Percentiles rank a stretch among this genome's conserved stretches.
These are phyloP conservation scores for Paulownia fortunei DNA, from an alignment of 257 asterid species.

Conservation along the genomic window DNA sequence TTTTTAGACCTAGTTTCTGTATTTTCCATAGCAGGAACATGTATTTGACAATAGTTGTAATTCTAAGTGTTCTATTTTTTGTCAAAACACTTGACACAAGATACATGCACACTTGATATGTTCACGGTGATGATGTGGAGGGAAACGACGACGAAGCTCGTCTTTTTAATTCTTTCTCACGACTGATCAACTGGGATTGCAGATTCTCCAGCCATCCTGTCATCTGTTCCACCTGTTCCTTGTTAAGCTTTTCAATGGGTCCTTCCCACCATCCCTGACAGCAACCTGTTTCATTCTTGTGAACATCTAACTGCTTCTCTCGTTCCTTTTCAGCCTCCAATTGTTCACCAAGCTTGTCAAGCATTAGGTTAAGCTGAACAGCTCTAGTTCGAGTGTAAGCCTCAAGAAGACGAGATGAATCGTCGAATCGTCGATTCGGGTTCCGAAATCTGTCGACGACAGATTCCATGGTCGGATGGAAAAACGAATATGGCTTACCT, in stretches of 20 bases:
- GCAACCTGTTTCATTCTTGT: not conserved
- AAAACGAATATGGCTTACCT: conserved; percentile 52
- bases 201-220: not conserved
- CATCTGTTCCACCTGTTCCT: conserved; percentile 22
- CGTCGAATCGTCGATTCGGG: not conserved
- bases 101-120: too few relatives aligned
- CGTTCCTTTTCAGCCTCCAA: conserved; percentile 30
- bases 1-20: too few relatives aligned
- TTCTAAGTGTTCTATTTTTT: too few relatives aligned
- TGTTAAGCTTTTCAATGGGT: not conserved
- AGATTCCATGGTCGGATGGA: conserved; percentile 45
- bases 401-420: conserved; percentile 23
- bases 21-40: too few relatives aligned
- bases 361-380: conserved; percentile 20
- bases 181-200: not conserved
- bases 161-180: not conserved
- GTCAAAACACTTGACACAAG: too few relatives aligned
- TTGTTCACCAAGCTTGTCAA: not conserved
- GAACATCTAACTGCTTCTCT: not conserved
- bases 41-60: too few relatives aligned
- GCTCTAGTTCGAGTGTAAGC: conserved; percentile 31
- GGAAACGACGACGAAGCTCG: too few relatives aligned
- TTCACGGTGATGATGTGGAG: too few relatives aligned
- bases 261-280: conserved; percentile 1
- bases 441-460: not conserved